These are phyloP conservation scores for Schizophyllum commune DNA, from an alignment of 1,284 basidiomycete species.

Conservation along the genomic window DNA sequence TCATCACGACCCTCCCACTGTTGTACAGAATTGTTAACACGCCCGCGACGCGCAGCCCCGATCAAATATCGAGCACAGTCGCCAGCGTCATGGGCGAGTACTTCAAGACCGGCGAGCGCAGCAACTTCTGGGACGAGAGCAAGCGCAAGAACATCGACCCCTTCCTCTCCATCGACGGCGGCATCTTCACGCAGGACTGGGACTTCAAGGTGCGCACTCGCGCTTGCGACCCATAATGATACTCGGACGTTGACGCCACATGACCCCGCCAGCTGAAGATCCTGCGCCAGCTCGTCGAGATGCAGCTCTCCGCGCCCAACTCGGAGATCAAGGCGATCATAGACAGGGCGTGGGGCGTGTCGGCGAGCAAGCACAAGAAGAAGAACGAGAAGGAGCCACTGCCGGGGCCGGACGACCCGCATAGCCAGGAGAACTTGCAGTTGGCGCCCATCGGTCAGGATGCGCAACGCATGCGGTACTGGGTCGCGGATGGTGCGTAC, in stretches of 20 bases:
- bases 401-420: conserved; percentile 48
- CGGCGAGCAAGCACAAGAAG: conserved; percentile 76
- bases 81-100: conserved; percentile 59
- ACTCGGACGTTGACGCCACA: not conserved
- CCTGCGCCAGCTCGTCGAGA: conserved; percentile 70
- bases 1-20: conserved; percentile 15
- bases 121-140: conserved; percentile 70
- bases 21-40: conserved; percentile 25
- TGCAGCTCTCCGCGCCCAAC: conserved; percentile 58
- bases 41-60: conserved; percentile 42
- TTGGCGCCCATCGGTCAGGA: conserved; percentile 70
- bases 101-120: conserved; percentile 63
- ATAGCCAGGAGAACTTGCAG: conserved; percentile 54
- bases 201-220: conserved; percentile 58
- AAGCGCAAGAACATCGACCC: conserved; percentile 61
- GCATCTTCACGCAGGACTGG: conserved; percentile 70
- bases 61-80: conserved; percentile 69
- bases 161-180: conserved; percentile 50
- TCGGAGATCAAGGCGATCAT: conserved; percentile 59
- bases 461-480: conserved; percentile 62
- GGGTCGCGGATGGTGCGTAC: conserved; percentile 76
- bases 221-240: conserved; percentile 8
- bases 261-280: conserved; percentile 54
- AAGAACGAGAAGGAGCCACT: conserved; percentile 47
- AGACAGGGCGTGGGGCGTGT: conserved; percentile 77